Percentiles rank a stretch among this genome's conserved stretches.
These are phyloP conservation scores for Barnettozyma vustinii DNA, from an alignment of 805 yeast genomes.

Conservation along the genomic window DNA sequence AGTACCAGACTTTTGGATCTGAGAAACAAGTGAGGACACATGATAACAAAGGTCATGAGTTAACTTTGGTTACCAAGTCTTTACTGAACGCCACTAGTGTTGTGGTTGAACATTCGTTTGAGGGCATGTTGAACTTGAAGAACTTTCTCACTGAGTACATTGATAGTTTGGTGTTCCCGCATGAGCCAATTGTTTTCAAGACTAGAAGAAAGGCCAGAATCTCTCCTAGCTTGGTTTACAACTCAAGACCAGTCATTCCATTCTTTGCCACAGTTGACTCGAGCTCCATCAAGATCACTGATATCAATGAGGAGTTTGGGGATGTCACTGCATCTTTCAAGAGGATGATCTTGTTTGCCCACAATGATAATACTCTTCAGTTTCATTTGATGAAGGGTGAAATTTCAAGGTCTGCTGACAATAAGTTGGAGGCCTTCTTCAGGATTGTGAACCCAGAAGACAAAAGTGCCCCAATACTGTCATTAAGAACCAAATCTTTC, in stretches of 20 bases:
- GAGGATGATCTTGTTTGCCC: conserved; percentile 9
- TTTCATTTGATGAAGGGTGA: conserved; percentile 13
- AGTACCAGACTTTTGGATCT: conserved; percentile 5
- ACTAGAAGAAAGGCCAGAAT: conserved; percentile 22
- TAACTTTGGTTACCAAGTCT: conserved; percentile 14
- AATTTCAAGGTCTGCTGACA: conserved; percentile 10
- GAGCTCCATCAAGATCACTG: conserved; percentile 11
- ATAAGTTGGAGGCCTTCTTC: conserved; percentile 27
- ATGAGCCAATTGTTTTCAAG: conserved; percentile 19
- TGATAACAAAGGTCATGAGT: conserved; percentile 28
- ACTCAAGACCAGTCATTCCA: conserved; percentile 18
- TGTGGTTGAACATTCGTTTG: conserved; percentile 23
- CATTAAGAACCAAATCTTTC: conserved; percentile 31
- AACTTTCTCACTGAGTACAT: conserved; percentile 5
- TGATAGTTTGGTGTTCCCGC: conserved; percentile 9
- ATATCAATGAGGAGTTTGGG: conserved; percentile 31
- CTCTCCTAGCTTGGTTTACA: conserved; percentile 15
- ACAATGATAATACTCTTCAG: conserved; percentile 18
- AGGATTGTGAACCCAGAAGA: conserved; percentile 30
- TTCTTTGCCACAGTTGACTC: conserved; percentile 9
- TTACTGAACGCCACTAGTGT: conserved; percentile 23
- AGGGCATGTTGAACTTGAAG: conserved; percentile 24
- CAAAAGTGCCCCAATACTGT: conserved; percentile 35
- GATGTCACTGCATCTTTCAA: conserved; percentile 19
- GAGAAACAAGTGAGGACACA: conserved; percentile 24